These are phyloP conservation scores for Xylaria multiplex DNA, from an alignment of 2,329 filamentous ascomycete species.

Conservation along the genomic window DNA sequence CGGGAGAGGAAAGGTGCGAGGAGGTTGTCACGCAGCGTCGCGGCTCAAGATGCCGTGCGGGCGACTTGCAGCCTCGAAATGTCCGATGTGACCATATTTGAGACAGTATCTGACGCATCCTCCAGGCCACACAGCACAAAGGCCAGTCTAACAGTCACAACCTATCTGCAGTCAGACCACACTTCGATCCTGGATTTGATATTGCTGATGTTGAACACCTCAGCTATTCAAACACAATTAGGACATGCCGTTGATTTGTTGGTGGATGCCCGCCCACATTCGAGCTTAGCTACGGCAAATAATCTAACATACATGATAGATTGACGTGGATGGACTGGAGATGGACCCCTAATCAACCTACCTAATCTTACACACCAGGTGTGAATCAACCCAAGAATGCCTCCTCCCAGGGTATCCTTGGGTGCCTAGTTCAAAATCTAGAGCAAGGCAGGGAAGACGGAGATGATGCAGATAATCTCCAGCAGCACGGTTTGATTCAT, in stretches of 20 bases:
- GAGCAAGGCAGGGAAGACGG: too few species aligned
- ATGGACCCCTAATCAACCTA: too few species aligned
- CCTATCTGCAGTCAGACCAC: too few species aligned
- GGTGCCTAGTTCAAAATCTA: too few species aligned
- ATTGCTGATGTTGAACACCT: neutral
- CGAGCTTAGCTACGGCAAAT: too few species aligned
- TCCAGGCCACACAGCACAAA: neutral
- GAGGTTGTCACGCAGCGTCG: neutral
- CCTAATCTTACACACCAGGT: too few species aligned
- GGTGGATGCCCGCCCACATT: neutral
- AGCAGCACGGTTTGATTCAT: too few species aligned
- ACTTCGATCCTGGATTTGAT: neutral
- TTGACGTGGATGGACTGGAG: too few species aligned
- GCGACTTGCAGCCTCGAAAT: neutral
- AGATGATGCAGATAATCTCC: too few species aligned
- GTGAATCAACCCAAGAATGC: too few species aligned
- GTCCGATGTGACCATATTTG: neutral
- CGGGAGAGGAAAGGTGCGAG: neutral
- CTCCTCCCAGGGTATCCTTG: too few species aligned
- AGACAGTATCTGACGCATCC: slow-evolving; percentile 15
- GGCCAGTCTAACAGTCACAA: neutral
- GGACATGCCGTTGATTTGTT: neutral
- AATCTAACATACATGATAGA: too few species aligned
- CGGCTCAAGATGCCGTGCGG: neutral
- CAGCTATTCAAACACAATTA: neutral